These are phyloP conservation scores for Trifolium fragiferum DNA, from an alignment of 306 rosid species.

Conservation along the genomic window DNA sequence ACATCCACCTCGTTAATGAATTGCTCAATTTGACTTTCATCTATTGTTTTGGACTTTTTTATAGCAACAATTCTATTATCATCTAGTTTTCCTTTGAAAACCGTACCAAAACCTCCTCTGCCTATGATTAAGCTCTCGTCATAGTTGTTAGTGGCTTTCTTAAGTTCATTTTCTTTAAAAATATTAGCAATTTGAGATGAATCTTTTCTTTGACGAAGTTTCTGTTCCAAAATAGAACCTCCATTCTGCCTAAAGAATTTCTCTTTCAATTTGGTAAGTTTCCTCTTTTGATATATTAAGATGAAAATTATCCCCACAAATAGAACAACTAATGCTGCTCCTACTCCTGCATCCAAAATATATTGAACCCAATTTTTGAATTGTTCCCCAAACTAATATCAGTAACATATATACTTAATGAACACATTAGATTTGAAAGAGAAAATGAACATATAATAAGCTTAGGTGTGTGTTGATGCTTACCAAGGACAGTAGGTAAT, in stretches of 20 bases:
- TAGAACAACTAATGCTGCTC: background rate
- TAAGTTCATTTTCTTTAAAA: slow-evolving; percentile 37
- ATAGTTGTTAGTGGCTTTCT: slow-evolving; percentile 26
- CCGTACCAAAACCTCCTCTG: slow-evolving; percentile 3
- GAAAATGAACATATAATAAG: background rate
- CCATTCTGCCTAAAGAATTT: slow-evolving; percentile 50
- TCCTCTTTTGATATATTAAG: slow-evolving; percentile 25
- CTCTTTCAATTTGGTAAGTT: slow-evolving; percentile 30
- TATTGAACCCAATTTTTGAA: background rate
- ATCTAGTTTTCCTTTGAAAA: background rate
- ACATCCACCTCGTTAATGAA: background rate
- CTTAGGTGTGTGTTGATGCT: background rate
- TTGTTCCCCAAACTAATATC: background rate
- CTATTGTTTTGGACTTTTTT: slow-evolving; percentile 10
- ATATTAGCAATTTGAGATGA: slow-evolving; percentile 21
- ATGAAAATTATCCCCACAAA: background rate
- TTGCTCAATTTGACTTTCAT: background rate
- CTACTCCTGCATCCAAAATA: slow-evolving; percentile 32
- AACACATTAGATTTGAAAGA: background rate
- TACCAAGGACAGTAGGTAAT: background rate
- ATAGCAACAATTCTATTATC: slow-evolving; percentile 26
- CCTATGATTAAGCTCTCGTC: background rate
- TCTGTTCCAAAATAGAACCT: slow-evolving; percentile 39
- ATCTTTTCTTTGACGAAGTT: slow-evolving; percentile 21
- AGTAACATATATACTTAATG: background rate